phyloP scores from a whole-genome alignment of 495 filamentous ascomycete genomes.

The Astrothelium macrocarpum region DNA sequence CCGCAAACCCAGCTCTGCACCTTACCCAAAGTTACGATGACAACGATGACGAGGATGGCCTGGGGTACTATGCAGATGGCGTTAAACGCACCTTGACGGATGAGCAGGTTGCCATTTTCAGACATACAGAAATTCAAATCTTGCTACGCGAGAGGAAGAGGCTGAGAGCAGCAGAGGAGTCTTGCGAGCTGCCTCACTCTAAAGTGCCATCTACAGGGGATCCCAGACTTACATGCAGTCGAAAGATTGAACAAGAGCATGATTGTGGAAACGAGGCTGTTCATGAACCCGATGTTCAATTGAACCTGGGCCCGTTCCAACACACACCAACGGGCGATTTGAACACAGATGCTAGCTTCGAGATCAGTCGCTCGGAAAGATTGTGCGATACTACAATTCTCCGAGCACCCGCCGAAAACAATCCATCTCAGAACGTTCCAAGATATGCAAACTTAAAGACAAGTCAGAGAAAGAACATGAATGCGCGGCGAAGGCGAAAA shows the following conservation, averaged over 20 bases:
- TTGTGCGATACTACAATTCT: no score
- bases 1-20: constrained; percentile 35
- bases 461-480: background rate
- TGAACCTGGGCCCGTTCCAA: no score
- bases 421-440: background rate
- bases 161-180: constrained; percentile 22
- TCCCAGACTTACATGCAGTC: background rate
- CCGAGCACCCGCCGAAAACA: background rate
- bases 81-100: constrained; percentile 86
- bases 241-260: background rate
- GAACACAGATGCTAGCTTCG: no score
- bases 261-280: no score
- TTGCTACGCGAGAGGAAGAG: constrained; percentile 47
- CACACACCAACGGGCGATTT: no score
- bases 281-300: no score
- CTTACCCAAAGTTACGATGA: constrained; percentile 26
- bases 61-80: constrained; percentile 86
- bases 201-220: background rate
- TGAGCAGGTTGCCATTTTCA: constrained; percentile 81
- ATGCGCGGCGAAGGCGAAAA: background rate
- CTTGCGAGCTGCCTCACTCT: background rate
- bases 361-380: no score
- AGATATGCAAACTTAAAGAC: background rate
- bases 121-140: constrained; percentile 76
- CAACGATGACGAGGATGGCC: constrained; percentile 52